Percentiles rank a stretch among this genome's conserved stretches.
Evolutionary conservation across 768 basidiomycete genomes (phyloP).

Genomic region (Rhizopogon roseolus): DNA sequence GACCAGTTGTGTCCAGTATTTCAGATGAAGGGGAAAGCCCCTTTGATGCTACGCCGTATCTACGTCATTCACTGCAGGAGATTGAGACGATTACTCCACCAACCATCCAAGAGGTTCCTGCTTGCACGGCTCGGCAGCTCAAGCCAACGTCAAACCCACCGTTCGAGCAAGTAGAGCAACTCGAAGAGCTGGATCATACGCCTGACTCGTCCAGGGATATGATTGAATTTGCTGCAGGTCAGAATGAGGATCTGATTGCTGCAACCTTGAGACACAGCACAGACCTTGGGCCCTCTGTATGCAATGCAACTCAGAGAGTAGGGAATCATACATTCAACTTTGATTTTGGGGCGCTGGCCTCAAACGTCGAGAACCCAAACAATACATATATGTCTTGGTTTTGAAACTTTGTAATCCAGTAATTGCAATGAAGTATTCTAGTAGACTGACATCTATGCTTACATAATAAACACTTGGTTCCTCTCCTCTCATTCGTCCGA

Average conservation of each 20-base stretch:
- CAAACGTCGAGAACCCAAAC: conserved; percentile 52
- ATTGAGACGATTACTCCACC: conserved; percentile 16
- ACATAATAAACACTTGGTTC: conserved; percentile 15
- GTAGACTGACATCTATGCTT: conserved; percentile 8
- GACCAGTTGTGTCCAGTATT: neutral
- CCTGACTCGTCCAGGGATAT: conserved; percentile 29
- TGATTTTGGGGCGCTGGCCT: conserved; percentile 55
- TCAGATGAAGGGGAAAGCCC: conserved; percentile 4
- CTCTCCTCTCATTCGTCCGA: neutral
- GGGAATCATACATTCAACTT: conserved; percentile 55
- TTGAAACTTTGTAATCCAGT: conserved; percentile 20
- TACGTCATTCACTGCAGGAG: conserved; percentile 19
- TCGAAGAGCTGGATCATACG: conserved; percentile 10
- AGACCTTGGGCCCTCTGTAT: conserved; percentile 13
- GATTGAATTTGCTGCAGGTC: conserved; percentile 26
- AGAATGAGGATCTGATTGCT: conserved; percentile 20
- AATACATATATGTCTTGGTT: conserved; percentile 66
- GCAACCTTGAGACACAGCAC: conserved; percentile 10
- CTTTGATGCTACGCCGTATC: conserved; percentile 20
- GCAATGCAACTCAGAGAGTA: conserved; percentile 34
- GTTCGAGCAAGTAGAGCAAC: conserved; percentile 14
- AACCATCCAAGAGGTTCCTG: conserved; percentile 15
- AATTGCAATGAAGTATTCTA: neutral
- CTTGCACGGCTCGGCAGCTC: conserved; percentile 15
- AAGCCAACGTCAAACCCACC: conserved; percentile 5